Conservation (phyloP, 352 stramenopile species). For the Globisporangium sylvaticum region DNA sequence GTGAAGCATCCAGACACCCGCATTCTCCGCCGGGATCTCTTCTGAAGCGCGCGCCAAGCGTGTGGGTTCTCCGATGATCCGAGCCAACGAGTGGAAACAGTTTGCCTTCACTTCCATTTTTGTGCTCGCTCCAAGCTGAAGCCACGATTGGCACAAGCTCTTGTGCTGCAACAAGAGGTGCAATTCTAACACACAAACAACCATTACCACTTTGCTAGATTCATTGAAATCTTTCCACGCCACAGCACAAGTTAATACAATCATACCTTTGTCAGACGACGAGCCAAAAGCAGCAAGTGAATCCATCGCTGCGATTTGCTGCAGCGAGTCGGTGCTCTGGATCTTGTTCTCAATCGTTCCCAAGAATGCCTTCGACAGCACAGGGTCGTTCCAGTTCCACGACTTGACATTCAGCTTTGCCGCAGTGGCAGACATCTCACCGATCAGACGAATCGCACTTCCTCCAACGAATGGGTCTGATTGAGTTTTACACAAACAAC, state of each 20-base stretch:
- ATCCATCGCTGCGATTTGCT: slow-evolving; percentile 86
- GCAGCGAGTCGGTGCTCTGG: slow-evolving; percentile 49
- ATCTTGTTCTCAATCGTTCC: slow-evolving; percentile 67
- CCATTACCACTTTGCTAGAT: neutral
- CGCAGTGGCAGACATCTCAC: slow-evolving; percentile 67
- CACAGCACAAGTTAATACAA: neutral
- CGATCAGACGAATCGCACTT: slow-evolving; percentile 70
- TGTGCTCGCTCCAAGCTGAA: slow-evolving; percentile 49
- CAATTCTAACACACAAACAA: slow-evolving; percentile 40
- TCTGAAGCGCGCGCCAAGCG: slow-evolving; percentile 30
- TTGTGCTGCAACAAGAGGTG: slow-evolving; percentile 68
- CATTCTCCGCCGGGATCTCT: slow-evolving; percentile 47
- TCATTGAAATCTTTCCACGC: neutral
- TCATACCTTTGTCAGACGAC: slow-evolving; percentile 76
- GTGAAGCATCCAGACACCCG: slow-evolving; percentile 59
- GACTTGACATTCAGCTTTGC: slow-evolving; percentile 60
- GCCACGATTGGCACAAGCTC: slow-evolving; percentile 53
- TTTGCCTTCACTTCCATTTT: slow-evolving; percentile 76
- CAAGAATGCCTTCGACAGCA: slow-evolving; percentile 77
- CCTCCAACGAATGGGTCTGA: slow-evolving; percentile 76
- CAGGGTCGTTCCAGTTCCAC: slow-evolving; percentile 74
- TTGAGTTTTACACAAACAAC: slow-evolving; percentile 2
- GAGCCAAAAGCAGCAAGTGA: slow-evolving; percentile 73
- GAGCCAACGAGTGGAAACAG: slow-evolving; percentile 63
- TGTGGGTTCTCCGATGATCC: slow-evolving; percentile 50